Evolutionary conservation across 2,329 filamentous ascomycete genomes (phyloP).

Genomic region (Paecilomyces fulvus): DNA sequence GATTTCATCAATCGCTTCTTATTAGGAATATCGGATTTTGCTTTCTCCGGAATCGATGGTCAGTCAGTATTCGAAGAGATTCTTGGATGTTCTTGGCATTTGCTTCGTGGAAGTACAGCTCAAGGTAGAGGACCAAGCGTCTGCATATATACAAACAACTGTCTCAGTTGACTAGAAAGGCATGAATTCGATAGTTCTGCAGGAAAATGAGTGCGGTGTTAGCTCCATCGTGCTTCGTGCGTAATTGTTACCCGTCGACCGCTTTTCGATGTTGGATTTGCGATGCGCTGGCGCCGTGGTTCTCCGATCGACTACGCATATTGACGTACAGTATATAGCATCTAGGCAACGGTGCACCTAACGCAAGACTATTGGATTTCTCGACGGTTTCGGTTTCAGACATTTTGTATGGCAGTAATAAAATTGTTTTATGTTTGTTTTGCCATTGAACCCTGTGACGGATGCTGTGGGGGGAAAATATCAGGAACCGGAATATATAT

Average conservation of each 20-base stretch:
- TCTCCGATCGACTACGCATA: background rate
- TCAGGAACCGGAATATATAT: too few species aligned
- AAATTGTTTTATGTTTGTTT: too few species aligned
- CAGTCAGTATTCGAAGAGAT: background rate
- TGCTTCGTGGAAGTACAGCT: background rate
- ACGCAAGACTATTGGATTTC: background rate
- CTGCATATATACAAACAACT: background rate
- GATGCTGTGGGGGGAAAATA: too few species aligned
- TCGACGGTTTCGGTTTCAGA: background rate
- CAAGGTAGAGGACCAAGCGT: background rate
- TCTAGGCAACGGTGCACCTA: background rate
- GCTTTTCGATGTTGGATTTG: background rate
- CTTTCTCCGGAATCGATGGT: background rate
- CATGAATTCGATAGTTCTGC: background rate
- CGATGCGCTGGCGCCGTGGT: background rate
- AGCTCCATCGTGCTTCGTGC: background rate
- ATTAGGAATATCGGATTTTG: background rate
- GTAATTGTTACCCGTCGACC: background rate
- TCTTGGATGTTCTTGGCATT: background rate
- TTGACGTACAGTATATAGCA: background rate
- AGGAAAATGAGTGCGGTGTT: background rate
- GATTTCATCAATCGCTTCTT: background rate
- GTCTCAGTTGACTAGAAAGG: background rate
- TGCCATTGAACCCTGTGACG: too few species aligned
- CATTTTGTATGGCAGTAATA: too few species aligned